Conservation (phyloP, 768 basidiomycete genomes). For the Hericium alpestre region DNA sequence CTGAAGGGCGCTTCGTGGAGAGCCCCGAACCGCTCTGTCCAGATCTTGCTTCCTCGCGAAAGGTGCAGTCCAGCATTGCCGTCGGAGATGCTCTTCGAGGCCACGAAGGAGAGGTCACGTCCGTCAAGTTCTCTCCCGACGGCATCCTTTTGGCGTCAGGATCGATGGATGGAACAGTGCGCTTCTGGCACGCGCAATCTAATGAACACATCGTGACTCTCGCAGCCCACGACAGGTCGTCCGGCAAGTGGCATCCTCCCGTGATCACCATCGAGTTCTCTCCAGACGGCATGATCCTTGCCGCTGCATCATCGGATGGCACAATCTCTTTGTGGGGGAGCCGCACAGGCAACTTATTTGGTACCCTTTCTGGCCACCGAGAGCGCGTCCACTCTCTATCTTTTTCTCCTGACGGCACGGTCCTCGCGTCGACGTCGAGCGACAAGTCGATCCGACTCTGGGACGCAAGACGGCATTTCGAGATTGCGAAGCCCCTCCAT, state of each 20-base stretch:
- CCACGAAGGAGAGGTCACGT: neutral
- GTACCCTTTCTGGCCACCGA: conserved; percentile 31
- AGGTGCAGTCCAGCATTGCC: neutral
- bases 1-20: neutral
- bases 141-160: neutral
- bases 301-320: neutral
- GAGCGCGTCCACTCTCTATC: conserved; percentile 42
- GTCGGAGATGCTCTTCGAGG: neutral
- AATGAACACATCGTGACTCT: neutral
- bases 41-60: neutral
- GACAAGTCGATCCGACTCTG: conserved; percentile 8
- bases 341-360: neutral
- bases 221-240: neutral
- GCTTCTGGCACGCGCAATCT: neutral
- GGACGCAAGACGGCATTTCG: neutral
- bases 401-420: conserved; percentile 27
- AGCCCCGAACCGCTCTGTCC: neutral
- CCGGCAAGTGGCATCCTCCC: neutral
- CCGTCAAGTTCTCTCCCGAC: neutral
- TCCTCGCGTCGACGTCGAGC: neutral
- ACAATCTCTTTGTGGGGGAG: neutral
- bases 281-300: neutral
- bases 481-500: neutral
- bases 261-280: neutral
- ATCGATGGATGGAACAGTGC: neutral